A percentile compares a stretch with the other conserved stretches of the same genome.
phyloP scores from a whole-genome alignment of 2,329 filamentous ascomycete genomes.

The Claviceps citrina region DNA sequence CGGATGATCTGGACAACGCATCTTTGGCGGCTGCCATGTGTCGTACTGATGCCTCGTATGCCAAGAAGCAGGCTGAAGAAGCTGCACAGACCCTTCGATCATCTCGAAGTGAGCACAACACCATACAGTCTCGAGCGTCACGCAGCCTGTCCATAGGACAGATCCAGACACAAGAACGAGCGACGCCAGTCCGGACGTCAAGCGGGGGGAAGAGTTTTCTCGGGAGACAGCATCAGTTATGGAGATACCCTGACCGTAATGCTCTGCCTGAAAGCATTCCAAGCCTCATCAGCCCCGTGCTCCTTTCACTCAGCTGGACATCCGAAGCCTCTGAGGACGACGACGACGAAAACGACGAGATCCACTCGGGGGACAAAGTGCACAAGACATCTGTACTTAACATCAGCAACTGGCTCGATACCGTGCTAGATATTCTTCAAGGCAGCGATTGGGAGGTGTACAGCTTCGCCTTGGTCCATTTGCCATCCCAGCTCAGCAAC shows the following conservation, averaged over 20 bases:
- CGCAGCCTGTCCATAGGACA: constrained; percentile 40
- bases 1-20: constrained; percentile 53
- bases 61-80: constrained; percentile 37
- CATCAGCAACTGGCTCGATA: constrained; percentile 59
- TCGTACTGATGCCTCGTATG: constrained; percentile 41
- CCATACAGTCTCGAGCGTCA: constrained; percentile 21
- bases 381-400: constrained; percentile 30
- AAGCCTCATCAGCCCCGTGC: constrained; percentile 32
- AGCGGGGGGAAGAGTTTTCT: constrained; percentile 22
- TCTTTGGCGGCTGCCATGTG: constrained; percentile 57
- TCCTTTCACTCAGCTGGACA: constrained; percentile 24
- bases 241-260: constrained; percentile 41
- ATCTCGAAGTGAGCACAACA: constrained; percentile 29
- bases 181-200: constrained; percentile 24
- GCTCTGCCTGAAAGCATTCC: constrained; percentile 36
- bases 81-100: constrained; percentile 28
- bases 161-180: constrained; percentile 27
- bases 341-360: constrained; percentile 8
- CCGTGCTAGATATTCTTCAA: constrained; percentile 56
- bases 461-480: constrained; percentile 73
- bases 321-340: background rate
- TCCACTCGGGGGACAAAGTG: constrained; percentile 18
- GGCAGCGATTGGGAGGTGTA: constrained; percentile 83
- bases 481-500: constrained; percentile 79
- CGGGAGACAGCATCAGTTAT: constrained; percentile 34